Base-by-base conservation (phyloP, 2,329 filamentous ascomycete species). In the Sphaerulina populicola region DNA sequence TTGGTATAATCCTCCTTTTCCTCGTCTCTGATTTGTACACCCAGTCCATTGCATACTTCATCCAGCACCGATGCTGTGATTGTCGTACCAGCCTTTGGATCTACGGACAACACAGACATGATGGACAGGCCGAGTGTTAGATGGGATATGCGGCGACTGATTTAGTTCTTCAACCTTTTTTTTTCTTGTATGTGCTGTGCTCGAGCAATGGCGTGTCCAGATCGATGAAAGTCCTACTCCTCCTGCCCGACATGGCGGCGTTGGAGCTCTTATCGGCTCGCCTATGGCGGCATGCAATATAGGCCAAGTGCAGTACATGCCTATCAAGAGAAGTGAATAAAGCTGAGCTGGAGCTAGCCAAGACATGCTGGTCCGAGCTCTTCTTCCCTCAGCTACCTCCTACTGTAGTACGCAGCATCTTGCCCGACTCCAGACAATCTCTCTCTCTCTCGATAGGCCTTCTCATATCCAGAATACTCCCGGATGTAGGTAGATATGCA, bases 1-100 rank as follows among this genome's bases (percentile, higher is more conserved):
- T 63, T 63, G 23, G 61, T 57, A 47, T 71, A 71, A 14, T 69
- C 69, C 15, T 70, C 68, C 45, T 67, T 64, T 41, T 71, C 67
- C 21, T 65, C 56, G 48, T 65, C 58, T 30, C 66, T 57, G 51
- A 70, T 60, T 1, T 39, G 60, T 12, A 71, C 65, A 4, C 66
- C 63, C 27, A 70, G 58, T 27, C 60, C 49, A 9, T 56, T 51
- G 56, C 68, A 69, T 4, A 68, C 55, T 6, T 60, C 55, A 10
- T 69, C 61, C 12, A 71, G 53, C 4, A 63, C 63, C 23, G 63
- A 53, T 14, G 53, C 56, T 0, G 67, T 70, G 29, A 70, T 66
- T 14, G 66, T 63, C 48, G 66, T 11, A 6, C 31, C 31, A 7
- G 31, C 31, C 12, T 35, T 35, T 1, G 31, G 31, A 4, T 35